These are phyloP conservation scores for Phytophthora brassicae DNA, from an alignment of 352 stramenopile genomes.

Conservation along the genomic window DNA sequence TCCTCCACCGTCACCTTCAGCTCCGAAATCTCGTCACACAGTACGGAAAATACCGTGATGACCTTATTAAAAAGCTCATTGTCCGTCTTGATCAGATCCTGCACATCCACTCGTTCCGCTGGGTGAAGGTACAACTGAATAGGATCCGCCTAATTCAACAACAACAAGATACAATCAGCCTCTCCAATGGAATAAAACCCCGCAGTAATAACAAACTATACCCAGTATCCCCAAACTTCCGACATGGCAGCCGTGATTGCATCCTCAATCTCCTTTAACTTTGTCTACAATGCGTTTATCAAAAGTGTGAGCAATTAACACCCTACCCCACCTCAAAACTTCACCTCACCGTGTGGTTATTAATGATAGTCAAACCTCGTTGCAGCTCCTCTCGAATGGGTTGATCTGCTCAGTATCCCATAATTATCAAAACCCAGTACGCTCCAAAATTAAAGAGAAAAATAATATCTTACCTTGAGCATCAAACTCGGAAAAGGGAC, in stretches of 20 bases:
- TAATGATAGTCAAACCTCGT: slow-evolving; percentile 81
- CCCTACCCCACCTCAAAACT: neutral
- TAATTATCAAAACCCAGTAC: no score
- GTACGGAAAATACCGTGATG: slow-evolving; percentile 85
- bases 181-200: neutral
- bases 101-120: slow-evolving; percentile 84
- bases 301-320: neutral
- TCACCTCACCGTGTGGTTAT: slow-evolving; percentile 76
- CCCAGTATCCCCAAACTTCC: slow-evolving; percentile 90
- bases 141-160: slow-evolving; percentile 58
- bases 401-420: slow-evolving; percentile 46
- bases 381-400: slow-evolving; percentile 84
- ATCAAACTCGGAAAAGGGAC: slow-evolving; percentile 78
- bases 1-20: slow-evolving; percentile 89
- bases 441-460: no score
- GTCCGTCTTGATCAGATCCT: slow-evolving; percentile 88
- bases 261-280: slow-evolving; percentile 88
- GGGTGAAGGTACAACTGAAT: slow-evolving; percentile 84
- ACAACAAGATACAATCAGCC: slow-evolving; percentile 2
- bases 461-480: slow-evolving; percentile 74
- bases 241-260: slow-evolving; percentile 86
- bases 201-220: slow-evolving; percentile 28
- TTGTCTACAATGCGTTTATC: slow-evolving; percentile 44
- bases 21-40: slow-evolving; percentile 90
- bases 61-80: slow-evolving; percentile 91